Conservation (phyloP, 2,329 filamentous ascomycete species). For the Alternaria conjuncta region DNA sequence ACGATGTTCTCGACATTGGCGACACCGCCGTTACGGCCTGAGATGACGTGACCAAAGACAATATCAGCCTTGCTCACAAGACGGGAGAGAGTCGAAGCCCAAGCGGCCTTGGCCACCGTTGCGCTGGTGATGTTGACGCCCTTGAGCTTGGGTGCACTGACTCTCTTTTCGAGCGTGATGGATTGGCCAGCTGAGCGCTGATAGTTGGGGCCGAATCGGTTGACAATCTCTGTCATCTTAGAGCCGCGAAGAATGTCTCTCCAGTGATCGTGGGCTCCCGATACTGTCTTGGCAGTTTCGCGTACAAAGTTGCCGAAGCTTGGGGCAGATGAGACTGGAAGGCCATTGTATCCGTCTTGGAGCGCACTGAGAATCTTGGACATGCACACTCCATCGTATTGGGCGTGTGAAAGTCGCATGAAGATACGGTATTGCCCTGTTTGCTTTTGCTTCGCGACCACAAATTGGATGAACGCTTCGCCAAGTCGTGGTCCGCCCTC, state of each 20-base stretch:
- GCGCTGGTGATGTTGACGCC: constrained; percentile 48
- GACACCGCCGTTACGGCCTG: constrained; percentile 49
- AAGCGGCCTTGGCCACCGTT: constrained; percentile 56
- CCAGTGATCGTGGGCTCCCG: constrained; percentile 42
- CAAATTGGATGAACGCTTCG: constrained; percentile 41
- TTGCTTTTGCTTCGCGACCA: constrained; percentile 41
- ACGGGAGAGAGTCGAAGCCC: constrained; percentile 51
- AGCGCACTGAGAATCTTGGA: constrained; percentile 38
- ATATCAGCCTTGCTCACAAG: constrained; percentile 48
- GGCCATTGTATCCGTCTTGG: constrained; percentile 41
- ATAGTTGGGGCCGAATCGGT: constrained; percentile 42
- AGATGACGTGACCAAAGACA: constrained; percentile 53
- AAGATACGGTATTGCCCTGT: constrained; percentile 38
- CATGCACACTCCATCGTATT: constrained; percentile 45
- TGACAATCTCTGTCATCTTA: constrained; percentile 45
- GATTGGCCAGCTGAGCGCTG: constrained; percentile 38
- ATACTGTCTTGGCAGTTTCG: constrained; percentile 35
- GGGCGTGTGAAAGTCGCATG: constrained; percentile 44
- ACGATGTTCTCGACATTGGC: constrained; percentile 48
- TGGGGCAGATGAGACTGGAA: constrained; percentile 39
- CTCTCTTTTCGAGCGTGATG: constrained; percentile 34
- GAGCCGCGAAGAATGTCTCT: constrained; percentile 38
- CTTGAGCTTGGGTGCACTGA: constrained; percentile 28
- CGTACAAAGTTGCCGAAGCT: constrained; percentile 42
- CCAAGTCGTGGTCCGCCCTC: constrained; percentile 39